Evolutionary conservation across 2,329 filamentous ascomycete species (phyloP).

Genomic region (Chrysosporium keratinophilum): DNA sequence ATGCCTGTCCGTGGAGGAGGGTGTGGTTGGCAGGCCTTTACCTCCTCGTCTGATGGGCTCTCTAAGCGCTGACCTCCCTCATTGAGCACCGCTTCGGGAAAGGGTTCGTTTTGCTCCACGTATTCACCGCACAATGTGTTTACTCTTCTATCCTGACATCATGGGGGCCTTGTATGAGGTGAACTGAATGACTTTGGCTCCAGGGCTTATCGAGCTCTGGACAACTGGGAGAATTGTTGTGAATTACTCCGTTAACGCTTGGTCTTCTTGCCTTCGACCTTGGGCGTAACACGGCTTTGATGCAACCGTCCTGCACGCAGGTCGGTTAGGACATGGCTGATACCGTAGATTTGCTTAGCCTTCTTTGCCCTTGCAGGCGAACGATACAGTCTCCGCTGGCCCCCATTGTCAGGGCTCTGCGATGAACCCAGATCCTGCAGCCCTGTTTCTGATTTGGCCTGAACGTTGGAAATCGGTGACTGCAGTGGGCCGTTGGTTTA

Average conservation of each 20-base stretch:
- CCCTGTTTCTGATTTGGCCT: background rate
- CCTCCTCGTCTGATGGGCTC: background rate
- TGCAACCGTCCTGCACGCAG: background rate
- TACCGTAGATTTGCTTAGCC: background rate
- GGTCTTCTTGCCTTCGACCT: background rate
- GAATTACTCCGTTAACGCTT: background rate
- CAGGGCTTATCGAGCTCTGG: background rate
- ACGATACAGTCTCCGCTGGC: background rate
- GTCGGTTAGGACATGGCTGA: background rate
- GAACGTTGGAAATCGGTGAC: background rate
- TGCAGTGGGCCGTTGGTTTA: background rate
- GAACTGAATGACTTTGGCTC: background rate
- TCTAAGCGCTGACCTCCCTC: slow-evolving; percentile 2
- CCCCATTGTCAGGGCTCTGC: background rate
- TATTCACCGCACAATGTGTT: background rate
- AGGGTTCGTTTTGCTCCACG: background rate
- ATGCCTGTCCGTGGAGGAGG: background rate
- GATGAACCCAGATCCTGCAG: slow-evolving; percentile 5
- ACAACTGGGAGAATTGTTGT: background rate
- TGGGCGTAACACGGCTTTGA: background rate
- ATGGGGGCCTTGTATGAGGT: background rate
- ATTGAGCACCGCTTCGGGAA: slow-evolving; percentile 5
- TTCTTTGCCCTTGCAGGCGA: slow-evolving; percentile 3
- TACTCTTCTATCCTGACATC: background rate
- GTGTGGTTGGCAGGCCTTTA: background rate